A percentile compares a stretch with the other conserved stretches of the same genome.
Evolutionary conservation across 2,329 filamentous ascomycete genomes (phyloP).

Genomic region (Ramularia collo-cygni): DNA sequence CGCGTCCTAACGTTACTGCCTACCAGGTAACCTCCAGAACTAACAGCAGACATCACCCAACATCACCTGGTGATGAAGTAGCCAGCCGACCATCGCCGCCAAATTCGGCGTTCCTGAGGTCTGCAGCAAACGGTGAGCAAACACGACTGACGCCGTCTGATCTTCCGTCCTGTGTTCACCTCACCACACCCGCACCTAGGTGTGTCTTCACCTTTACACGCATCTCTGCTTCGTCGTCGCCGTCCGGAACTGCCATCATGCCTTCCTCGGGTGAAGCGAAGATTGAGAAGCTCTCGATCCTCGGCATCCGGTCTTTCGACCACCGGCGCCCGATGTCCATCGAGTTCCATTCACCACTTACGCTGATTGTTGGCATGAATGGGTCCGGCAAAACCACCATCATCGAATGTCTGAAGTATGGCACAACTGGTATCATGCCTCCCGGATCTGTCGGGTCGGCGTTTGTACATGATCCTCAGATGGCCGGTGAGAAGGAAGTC

Average conservation of each 20-base stretch:
- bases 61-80: no score
- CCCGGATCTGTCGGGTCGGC: slow-evolving; percentile 56
- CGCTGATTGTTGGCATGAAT: slow-evolving; percentile 94
- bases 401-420: slow-evolving; percentile 98
- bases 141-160: neutral
- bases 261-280: slow-evolving; percentile 40
- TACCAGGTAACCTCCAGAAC: no score
- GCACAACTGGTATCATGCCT: slow-evolving; percentile 86
- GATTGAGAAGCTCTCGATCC: slow-evolving; percentile 83
- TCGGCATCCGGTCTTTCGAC: slow-evolving; percentile 82
- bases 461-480: slow-evolving; percentile 96
- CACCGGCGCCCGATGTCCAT: slow-evolving; percentile 69
- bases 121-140: no score
- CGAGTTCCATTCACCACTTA: slow-evolving; percentile 82
- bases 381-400: slow-evolving; percentile 98
- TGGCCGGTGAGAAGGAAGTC: slow-evolving; percentile 80
- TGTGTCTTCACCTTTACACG: neutral
- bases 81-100: no score
- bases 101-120: neutral
- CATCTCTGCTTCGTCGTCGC: neutral
- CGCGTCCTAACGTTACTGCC: no score
- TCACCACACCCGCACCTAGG: no score
- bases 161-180: neutral
- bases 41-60: no score
- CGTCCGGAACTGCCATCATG: slow-evolving; percentile 18